Evolutionary conservation across 163 green algal genomes (phyloP), one percentile per base, ranked within the genome.

Genomic region (Dunaliella salina): DNA sequence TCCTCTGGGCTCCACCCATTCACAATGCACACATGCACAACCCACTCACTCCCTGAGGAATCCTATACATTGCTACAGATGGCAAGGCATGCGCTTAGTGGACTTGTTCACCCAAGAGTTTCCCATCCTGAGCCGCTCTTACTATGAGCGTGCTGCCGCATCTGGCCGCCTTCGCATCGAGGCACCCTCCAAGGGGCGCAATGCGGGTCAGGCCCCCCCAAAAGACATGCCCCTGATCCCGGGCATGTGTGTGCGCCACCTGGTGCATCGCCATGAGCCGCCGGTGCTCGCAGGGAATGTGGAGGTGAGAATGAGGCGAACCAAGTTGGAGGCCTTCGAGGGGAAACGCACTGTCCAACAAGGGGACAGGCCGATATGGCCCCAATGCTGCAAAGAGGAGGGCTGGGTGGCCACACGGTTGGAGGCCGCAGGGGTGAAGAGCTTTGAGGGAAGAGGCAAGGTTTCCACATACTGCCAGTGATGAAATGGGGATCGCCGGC

Each of bases 221-320:
- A 69, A 79, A 1, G 82, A 91, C 15, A 91, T 86, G 0, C 88
- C 87, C 0, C 87, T 96, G 25, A 87, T 81, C 13, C 59, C 81
- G 11, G 89, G 91, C 3, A 89, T 91, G 85, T 90, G 91, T 78
- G 88, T 95, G 32, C 89, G 90, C 0, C 93, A 95, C 86, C 91
- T 94, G 63, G 88, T 98, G 8, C 94, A 96, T 82, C 85, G 93
- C 22, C 94, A 96, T 88, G 94, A 96, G 88, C 94, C 94, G 33
- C 93, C 94, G 22, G 91, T 94, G 72, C 85, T 95, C 71, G 87
- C 89, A 33, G 79, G 85, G 15, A 83, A 85, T 33, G 83, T 93
- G 59, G 33, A 92, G 91, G 91, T 92, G 40, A 22, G 89, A 0
- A 35, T 81, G 72, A 25, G 72, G 90, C 40, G 8, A 50, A 8